phyloP scores from a whole-genome alignment of 495 filamentous ascomycete species.

The Pyronema omphalodes region DNA sequence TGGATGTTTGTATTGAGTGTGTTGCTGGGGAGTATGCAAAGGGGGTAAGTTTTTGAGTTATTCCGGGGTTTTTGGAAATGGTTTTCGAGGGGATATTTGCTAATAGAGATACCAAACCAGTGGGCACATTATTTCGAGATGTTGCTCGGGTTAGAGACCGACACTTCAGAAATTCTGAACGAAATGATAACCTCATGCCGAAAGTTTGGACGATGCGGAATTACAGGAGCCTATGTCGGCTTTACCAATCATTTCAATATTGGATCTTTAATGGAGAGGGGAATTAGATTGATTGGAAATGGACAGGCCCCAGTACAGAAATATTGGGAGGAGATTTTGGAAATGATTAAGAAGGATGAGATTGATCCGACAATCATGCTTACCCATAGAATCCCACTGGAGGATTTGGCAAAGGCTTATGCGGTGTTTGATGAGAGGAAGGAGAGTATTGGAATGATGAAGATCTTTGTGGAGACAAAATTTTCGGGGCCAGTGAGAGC shows the following conservation, averaged over 20 bases:
- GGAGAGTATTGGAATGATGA: conserved; percentile 49
- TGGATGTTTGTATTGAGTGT: conserved; percentile 68
- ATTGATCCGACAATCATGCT: conserved; percentile 69
- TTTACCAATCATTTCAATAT: conserved; percentile 21
- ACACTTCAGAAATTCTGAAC: conserved; percentile 72
- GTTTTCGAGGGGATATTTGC: too few relatives aligned
- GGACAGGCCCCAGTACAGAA: conserved; percentile 36
- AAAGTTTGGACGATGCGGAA: conserved; percentile 54
- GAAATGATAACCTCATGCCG: conserved; percentile 67
- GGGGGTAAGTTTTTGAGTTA: conserved; percentile 7
- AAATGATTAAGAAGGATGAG: conserved; percentile 47
- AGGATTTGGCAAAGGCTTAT: conserved; percentile 58
- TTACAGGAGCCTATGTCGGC: conserved; percentile 66
- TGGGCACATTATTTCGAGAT: conserved; percentile 3
- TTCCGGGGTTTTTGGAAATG: too few relatives aligned
- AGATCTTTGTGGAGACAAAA: conserved; percentile 25
- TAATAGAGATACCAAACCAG: not conserved
- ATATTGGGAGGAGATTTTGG: conserved; percentile 58
- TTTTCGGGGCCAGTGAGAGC: conserved; percentile 2
- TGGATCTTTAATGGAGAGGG: conserved; percentile 72
- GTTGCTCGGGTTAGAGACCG: conserved; percentile 54
- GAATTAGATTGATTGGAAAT: conserved; percentile 63
- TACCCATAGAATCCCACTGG: conserved; percentile 51
- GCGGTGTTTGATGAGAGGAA: conserved; percentile 49
- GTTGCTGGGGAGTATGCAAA: conserved; percentile 55